These are phyloP conservation scores for Termitomyces sp. DNA, from an alignment of 768 basidiomycete genomes.

Conservation along the genomic window DNA sequence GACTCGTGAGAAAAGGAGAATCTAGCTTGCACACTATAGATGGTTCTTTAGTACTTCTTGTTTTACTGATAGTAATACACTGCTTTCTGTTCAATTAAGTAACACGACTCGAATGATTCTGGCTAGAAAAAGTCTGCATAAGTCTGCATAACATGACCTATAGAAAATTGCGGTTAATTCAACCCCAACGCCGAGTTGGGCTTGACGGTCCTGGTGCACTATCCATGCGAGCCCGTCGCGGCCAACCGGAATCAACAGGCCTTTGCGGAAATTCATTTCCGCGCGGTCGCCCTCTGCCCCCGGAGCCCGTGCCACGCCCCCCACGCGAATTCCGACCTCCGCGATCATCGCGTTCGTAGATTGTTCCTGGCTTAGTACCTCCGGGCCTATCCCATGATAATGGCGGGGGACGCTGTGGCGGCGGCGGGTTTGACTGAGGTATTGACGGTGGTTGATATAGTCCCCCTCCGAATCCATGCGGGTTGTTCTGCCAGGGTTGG, in stretches of 20 bases:
- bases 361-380: conserved; percentile 18
- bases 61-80: conserved; percentile 2
- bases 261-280: conserved; percentile 25
- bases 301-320: conserved; percentile 2
- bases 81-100: neutral
- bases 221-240: conserved; percentile 34
- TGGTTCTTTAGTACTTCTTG: neutral
- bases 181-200: conserved; percentile 10
- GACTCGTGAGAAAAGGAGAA: too few species aligned
- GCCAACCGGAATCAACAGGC: conserved; percentile 58
- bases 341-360: conserved; percentile 30
- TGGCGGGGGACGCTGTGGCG: conserved; percentile 20
- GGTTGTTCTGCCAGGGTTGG: conserved; percentile 9
- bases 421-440: conserved; percentile 7
- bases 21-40: neutral
- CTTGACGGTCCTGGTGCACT: conserved; percentile 19
- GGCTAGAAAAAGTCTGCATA: too few species aligned
- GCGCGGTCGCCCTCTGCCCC: conserved; percentile 29
- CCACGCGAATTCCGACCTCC: conserved; percentile 29
- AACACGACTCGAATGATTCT: neutral
- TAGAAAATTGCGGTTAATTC: neutral
- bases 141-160: neutral
- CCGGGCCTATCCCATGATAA: conserved; percentile 21
- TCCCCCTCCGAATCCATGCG: conserved; percentile 10
- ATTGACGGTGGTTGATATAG: conserved; percentile 13